These are phyloP conservation scores for Pythium brachiatum DNA, from an alignment of 352 stramenopile species.

Conservation along the genomic window DNA sequence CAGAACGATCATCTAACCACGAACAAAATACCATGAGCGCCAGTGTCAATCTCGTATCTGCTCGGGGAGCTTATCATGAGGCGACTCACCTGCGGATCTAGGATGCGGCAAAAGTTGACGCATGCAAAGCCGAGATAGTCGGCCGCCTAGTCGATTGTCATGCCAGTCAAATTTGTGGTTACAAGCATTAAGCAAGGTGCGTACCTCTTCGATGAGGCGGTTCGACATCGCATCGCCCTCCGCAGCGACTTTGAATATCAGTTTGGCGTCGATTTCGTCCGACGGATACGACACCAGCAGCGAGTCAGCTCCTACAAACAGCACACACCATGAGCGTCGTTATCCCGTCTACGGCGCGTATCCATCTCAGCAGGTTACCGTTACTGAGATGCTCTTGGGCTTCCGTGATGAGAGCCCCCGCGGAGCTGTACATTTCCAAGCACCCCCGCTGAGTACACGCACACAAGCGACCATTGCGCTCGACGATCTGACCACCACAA, in stretches of 20 bases:
- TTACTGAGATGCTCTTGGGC: constrained; percentile 61
- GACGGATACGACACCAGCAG: constrained; percentile 38
- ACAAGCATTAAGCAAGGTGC: too few relatives aligned
- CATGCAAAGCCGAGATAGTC: constrained; percentile 84
- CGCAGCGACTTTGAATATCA: constrained; percentile 67
- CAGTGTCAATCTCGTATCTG: neutral
- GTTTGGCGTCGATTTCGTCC: constrained; percentile 61
- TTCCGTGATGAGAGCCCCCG: constrained; percentile 57
- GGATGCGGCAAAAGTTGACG: constrained; percentile 70
- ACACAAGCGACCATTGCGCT: constrained; percentile 73
- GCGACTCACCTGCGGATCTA: constrained; percentile 62
- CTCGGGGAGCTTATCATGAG: too few relatives aligned
- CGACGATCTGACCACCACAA: constrained; percentile 55
- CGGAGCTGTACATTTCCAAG: constrained; percentile 78
- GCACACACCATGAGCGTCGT: too few relatives aligned
- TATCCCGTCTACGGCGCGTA: too few relatives aligned
- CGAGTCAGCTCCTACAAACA: constrained; percentile 41
- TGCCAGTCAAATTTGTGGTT: too few relatives aligned
- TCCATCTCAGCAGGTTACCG: too few relatives aligned
- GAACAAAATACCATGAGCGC: neutral
- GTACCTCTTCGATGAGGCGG: constrained; percentile 64
- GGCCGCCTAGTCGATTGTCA: too few relatives aligned
- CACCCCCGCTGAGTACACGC: constrained; percentile 74
- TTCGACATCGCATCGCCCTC: constrained; percentile 69
- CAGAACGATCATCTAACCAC: constrained; percentile 74